phyloP scores from a whole-genome alignment of 2,329 filamentous ascomycete species.

The Bipolaris oryzae region DNA sequence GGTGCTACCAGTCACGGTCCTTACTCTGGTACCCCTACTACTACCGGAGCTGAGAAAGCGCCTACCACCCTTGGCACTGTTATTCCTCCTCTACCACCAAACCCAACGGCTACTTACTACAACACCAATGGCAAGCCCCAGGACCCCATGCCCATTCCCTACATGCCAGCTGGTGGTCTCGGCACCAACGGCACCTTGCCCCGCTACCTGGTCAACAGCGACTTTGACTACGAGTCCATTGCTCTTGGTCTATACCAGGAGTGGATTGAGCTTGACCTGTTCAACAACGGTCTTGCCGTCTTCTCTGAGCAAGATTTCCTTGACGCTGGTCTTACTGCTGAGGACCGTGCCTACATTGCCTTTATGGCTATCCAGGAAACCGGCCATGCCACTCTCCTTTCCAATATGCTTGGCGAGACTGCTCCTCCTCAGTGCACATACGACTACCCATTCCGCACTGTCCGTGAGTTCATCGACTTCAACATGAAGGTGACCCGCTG shows the following conservation, averaged over 20 bases:
- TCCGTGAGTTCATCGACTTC: slow-evolving; percentile 82
- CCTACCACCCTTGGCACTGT: slow-evolving; percentile 60
- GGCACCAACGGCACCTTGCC: slow-evolving; percentile 79
- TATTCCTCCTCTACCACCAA: slow-evolving; percentile 64
- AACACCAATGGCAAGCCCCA: slow-evolving; percentile 73
- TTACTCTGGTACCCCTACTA: slow-evolving; percentile 69
- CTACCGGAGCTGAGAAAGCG: slow-evolving; percentile 70
- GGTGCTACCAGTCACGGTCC: slow-evolving; percentile 72
- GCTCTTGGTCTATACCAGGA: slow-evolving; percentile 78
- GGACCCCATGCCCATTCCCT: slow-evolving; percentile 71
- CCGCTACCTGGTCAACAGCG: slow-evolving; percentile 77
- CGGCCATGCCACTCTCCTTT: slow-evolving; percentile 77
- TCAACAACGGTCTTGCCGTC: slow-evolving; percentile 73
- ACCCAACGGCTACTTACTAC: slow-evolving; percentile 70
- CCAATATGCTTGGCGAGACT: slow-evolving; percentile 75
- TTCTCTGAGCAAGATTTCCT: slow-evolving; percentile 74
- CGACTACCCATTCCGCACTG: slow-evolving; percentile 77
- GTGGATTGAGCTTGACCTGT: slow-evolving; percentile 83
- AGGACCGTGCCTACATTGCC: slow-evolving; percentile 72
- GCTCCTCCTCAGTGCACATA: slow-evolving; percentile 78
- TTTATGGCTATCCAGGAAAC: slow-evolving; percentile 80
- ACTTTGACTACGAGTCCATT: slow-evolving; percentile 83
- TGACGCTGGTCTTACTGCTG: slow-evolving; percentile 68
- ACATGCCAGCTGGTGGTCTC: slow-evolving; percentile 70
- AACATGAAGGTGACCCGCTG: slow-evolving; percentile 83